These are phyloP conservation scores for Fistulifera pelliculosa DNA, from an alignment of 108 stramenopile species.

Conservation along the genomic window DNA sequence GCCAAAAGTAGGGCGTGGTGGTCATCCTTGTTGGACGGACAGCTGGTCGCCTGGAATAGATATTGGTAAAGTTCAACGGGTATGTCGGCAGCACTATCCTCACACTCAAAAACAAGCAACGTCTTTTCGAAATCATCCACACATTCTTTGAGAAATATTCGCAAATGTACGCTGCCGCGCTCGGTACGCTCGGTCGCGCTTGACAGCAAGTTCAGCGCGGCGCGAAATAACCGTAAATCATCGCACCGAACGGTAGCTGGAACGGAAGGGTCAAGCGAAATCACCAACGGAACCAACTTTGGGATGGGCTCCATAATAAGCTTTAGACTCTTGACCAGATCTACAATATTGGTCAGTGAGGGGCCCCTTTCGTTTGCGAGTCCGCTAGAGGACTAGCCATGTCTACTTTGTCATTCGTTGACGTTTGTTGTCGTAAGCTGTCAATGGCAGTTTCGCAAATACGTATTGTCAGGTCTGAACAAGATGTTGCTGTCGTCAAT, in stretches of 20 bases:
- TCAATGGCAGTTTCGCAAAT: constrained; percentile 63
- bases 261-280: constrained; percentile 32
- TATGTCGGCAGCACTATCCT: constrained; percentile 59
- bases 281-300: constrained; percentile 44
- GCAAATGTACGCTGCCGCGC: constrained; percentile 45
- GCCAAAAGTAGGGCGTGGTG: constrained; percentile 18
- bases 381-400: not conserved
- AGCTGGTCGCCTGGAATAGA: constrained; percentile 40
- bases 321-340: constrained; percentile 37
- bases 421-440: constrained; percentile 30
- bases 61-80: constrained; percentile 36
- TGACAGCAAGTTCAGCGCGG: constrained; percentile 61
- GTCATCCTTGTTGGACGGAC: constrained; percentile 5
- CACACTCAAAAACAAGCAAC: constrained; percentile 43
- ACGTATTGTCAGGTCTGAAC: constrained; percentile 48
- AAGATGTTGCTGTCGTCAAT: constrained; percentile 37
- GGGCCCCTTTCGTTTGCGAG: constrained; percentile 1
- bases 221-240: constrained; percentile 56
- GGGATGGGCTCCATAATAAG: constrained; percentile 47
- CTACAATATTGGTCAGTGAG: constrained; percentile 16
- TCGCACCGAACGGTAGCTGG: constrained; percentile 37
- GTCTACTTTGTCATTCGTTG: not conserved
- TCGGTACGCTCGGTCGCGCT: constrained; percentile 60
- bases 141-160: constrained; percentile 19
- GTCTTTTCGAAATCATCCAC: constrained; percentile 3